phyloP scores from a whole-genome alignment of 1,284 basidiomycete genomes.

The Sanghuangporus sanghuang region DNA sequence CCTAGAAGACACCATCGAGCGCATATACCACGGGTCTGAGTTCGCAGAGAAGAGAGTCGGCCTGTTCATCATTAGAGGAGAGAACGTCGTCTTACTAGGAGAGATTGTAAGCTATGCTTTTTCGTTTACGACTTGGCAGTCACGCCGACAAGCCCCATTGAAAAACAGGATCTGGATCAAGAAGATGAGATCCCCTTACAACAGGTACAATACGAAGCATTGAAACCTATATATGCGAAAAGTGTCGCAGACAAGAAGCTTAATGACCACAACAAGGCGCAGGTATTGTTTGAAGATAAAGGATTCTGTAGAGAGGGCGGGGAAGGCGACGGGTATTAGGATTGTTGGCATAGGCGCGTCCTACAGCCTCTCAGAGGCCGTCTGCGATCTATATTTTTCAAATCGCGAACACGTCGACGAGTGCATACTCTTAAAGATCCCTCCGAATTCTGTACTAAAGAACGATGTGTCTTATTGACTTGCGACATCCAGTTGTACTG shows the following conservation, averaged over 20 bases:
- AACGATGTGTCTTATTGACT: background rate
- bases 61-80: constrained; percentile 91
- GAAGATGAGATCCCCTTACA: constrained; percentile 85
- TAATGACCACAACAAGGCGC: constrained; percentile 68
- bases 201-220: constrained; percentile 65
- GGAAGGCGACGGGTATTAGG: constrained; percentile 78
- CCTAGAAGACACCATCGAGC: constrained; percentile 84
- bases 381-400: constrained; percentile 1
- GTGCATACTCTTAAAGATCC: background rate
- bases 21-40: constrained; percentile 75
- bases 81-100: constrained; percentile 96
- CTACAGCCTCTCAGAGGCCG: no score
- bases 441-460: background rate
- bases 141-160: background rate
- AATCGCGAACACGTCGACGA: background rate
- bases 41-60: constrained; percentile 86
- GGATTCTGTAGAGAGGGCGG: constrained; percentile 87
- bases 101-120: constrained; percentile 78
- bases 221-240: constrained; percentile 69
- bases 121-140: constrained; percentile 12
- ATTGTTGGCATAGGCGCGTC: background rate
- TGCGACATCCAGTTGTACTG: background rate
- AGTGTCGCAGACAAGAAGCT: constrained; percentile 66
- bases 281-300: constrained; percentile 70
- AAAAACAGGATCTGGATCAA: constrained; percentile 78